phyloP scores from a whole-genome alignment of 2,329 filamentous ascomycete species.

The Cladophialophora chaetospira region DNA sequence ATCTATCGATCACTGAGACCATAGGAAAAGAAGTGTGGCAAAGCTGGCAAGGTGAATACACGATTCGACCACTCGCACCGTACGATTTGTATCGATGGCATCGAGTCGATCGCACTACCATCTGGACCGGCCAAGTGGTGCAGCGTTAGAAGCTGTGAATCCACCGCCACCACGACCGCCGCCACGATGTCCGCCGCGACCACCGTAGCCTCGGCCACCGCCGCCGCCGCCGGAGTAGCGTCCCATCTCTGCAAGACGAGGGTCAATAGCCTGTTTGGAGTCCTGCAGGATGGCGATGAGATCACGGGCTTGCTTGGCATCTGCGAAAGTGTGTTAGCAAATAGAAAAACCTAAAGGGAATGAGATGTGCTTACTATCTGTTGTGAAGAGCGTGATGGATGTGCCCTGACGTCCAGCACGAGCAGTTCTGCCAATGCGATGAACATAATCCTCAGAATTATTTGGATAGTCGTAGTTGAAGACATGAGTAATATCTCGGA shows the following conservation, averaged over 20 bases:
- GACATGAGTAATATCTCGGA: slow-evolving; percentile 99
- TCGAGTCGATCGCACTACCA: slow-evolving; percentile 49
- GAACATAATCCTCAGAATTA: slow-evolving; percentile 73
- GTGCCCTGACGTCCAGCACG: slow-evolving; percentile 85
- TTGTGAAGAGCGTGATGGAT: slow-evolving; percentile 97
- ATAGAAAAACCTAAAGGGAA: not conserved
- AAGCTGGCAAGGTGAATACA: slow-evolving; percentile 7
- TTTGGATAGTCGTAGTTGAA: slow-evolving; percentile 99
- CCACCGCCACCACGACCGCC: slow-evolving; percentile 54
- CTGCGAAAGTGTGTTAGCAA: slow-evolving; percentile 49
- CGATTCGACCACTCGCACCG: not conserved
- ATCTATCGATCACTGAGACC: slow-evolving; percentile 3
- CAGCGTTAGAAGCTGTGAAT: slow-evolving; percentile 61
- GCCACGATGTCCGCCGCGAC: slow-evolving; percentile 65
- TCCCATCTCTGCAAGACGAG: slow-evolving; percentile 91
- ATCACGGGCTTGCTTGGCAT: slow-evolving; percentile 94
- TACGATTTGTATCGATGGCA: not conserved
- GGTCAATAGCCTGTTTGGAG: slow-evolving; percentile 97
- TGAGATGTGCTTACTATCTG: slow-evolving; percentile 79
- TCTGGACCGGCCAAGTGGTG: slow-evolving; percentile 58
- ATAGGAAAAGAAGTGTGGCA: not conserved
- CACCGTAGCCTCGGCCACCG: slow-evolving; percentile 67
- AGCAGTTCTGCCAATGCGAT: slow-evolving; percentile 69
- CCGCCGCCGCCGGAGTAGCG: slow-evolving; percentile 87
- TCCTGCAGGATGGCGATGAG: slow-evolving; percentile 89